Percentiles rank a stretch among this genome's conserved stretches.
phyloP scores from a whole-genome alignment of 352 stramenopile genomes.

The Pythium guiyangense region DNA sequence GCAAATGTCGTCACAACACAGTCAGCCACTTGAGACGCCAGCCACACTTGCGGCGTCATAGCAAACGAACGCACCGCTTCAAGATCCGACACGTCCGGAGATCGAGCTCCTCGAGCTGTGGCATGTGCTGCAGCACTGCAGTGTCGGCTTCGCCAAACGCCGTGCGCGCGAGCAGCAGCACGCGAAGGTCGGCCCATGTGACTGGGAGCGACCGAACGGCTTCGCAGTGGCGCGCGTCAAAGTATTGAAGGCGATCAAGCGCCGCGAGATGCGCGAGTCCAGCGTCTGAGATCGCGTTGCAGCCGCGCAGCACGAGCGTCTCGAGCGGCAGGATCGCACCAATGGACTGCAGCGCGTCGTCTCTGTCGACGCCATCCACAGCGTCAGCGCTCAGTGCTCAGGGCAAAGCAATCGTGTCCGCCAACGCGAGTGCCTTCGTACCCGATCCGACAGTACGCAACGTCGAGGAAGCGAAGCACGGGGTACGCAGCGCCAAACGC shows the following conservation, averaged over 20 bases:
- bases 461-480: constrained; percentile 39
- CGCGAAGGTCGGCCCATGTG: constrained; percentile 48
- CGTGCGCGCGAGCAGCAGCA: constrained; percentile 55
- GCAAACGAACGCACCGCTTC: constrained; percentile 38
- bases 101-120: constrained; percentile 55
- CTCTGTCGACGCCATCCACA: constrained; percentile 12
- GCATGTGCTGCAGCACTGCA: constrained; percentile 46
- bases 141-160: constrained; percentile 61
- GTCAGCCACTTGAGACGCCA: background rate
- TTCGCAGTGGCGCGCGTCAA: constrained; percentile 67
- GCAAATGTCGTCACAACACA: background rate
- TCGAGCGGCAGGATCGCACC: constrained; percentile 29
- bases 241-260: constrained; percentile 42
- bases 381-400: background rate
- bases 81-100: constrained; percentile 60
- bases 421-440: constrained; percentile 10
- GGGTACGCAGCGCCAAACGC: constrained; percentile 33
- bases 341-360: constrained; percentile 26
- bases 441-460: constrained; percentile 49
- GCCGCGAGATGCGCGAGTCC: constrained; percentile 24
- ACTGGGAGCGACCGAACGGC: constrained; percentile 40
- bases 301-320: constrained; percentile 43
- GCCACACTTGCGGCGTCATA: background rate
- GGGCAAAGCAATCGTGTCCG: background rate
- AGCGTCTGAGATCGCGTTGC: constrained; percentile 27